A percentile compares a stretch with the other conserved stretches of the same genome.
These are phyloP conservation scores for Sphagnurus paluster DNA, from an alignment of 1,284 basidiomycete species.

Conservation along the genomic window DNA sequence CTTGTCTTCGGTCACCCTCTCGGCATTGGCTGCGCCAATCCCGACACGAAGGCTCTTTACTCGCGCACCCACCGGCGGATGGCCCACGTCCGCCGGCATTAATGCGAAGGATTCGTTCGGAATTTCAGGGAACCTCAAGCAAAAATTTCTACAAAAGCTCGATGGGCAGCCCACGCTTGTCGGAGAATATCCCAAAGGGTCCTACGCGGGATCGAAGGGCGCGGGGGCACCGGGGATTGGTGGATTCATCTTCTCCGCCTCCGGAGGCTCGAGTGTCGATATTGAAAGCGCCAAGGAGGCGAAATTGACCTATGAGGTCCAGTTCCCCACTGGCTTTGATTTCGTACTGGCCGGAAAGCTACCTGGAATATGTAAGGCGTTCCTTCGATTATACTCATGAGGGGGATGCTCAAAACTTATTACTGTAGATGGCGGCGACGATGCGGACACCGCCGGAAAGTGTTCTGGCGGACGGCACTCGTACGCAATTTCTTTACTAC, in stretches of 20 bases:
- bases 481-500: constrained; percentile 1
- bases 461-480: constrained; percentile 46
- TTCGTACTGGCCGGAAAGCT: constrained; percentile 22
- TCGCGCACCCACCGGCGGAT: constrained; percentile 4
- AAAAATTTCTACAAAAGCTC: constrained; percentile 24
- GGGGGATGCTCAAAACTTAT: background rate
- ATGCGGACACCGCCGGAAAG: constrained; percentile 1
- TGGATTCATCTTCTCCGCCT: constrained; percentile 49
- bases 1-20: constrained; percentile 25
- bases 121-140: constrained; percentile 8
- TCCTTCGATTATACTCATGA: background rate
- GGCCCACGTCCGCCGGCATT: background rate
- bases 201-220: constrained; percentile 38
- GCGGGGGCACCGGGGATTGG: constrained; percentile 42
- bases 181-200: constrained; percentile 33
- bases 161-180: constrained; percentile 17
- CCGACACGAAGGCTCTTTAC: constrained; percentile 1
- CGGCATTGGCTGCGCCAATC: constrained; percentile 15
- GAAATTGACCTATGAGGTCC: constrained; percentile 42
- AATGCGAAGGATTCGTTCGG: constrained; percentile 6
- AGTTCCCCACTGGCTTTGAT: constrained; percentile 21
- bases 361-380: constrained; percentile 23
- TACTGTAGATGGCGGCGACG: constrained; percentile 13
- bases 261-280: constrained; percentile 28
- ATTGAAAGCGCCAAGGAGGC: constrained; percentile 36